Percentiles rank a stretch among this genome's conserved stretches.
These are phyloP conservation scores for Fremontodendron californicum DNA, from an alignment of 345 rosid species.

Conservation along the genomic window DNA sequence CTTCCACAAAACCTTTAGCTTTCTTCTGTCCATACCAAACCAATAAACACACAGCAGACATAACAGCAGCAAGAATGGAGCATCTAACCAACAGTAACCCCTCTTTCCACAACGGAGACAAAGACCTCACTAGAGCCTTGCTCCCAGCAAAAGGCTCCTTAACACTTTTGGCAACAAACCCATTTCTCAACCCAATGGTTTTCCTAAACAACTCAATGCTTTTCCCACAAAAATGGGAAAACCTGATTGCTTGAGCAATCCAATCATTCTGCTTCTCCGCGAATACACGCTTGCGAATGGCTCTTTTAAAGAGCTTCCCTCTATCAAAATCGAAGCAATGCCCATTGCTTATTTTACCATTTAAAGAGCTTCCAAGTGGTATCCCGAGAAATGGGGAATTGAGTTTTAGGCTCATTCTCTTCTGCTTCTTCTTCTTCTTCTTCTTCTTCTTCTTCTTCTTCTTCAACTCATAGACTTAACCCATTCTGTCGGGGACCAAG, in stretches of 20 bases:
- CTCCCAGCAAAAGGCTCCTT: slow-evolving; percentile 62
- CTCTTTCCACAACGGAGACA: slow-evolving; percentile 67
- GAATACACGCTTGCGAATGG: slow-evolving; percentile 33
- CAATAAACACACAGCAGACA: slow-evolving; percentile 82
- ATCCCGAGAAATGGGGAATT: slow-evolving; percentile 52
- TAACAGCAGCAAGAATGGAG: slow-evolving; percentile 61
- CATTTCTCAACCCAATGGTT: slow-evolving; percentile 57
- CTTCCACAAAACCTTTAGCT: slow-evolving; percentile 65
- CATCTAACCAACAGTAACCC: slow-evolving; percentile 76
- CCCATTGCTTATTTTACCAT: slow-evolving; percentile 27
- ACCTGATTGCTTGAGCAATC: slow-evolving; percentile 52
- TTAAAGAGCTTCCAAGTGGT: slow-evolving; percentile 30
- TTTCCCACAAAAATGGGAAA: slow-evolving; percentile 65
- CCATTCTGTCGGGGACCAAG: slow-evolving; percentile 13
- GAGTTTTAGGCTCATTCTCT: slow-evolving; percentile 53
- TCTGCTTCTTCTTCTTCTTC: slow-evolving; percentile 10
- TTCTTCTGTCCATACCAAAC: slow-evolving; percentile 85
- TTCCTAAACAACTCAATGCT: slow-evolving; percentile 60
- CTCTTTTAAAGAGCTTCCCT: slow-evolving; percentile 30
- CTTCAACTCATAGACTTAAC: neutral
- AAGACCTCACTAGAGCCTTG: slow-evolving; percentile 55
- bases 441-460: slow-evolving; percentile 17
- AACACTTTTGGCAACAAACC: slow-evolving; percentile 51
- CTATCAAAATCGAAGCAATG: slow-evolving; percentile 23
- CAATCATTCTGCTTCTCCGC: slow-evolving; percentile 67